phyloP scores from a whole-genome alignment of 805 yeast genomes.

The Wickerhamiella dianesei region DNA sequence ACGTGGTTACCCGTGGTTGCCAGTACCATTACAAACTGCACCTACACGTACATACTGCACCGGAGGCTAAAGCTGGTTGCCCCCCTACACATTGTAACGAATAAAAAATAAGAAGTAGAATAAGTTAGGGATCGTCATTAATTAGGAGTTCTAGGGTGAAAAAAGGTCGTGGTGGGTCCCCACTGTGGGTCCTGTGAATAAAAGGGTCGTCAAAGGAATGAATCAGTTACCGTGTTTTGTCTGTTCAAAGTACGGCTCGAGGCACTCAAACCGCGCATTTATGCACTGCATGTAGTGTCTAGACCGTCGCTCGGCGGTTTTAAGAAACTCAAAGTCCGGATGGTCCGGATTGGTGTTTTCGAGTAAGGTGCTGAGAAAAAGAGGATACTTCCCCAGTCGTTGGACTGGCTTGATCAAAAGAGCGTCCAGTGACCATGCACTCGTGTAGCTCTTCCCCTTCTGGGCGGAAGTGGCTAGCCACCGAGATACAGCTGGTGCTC shows the following conservation, averaged over 20 bases:
- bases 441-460: conserved; percentile 21
- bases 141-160: too few species aligned
- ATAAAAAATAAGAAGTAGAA: too few species aligned
- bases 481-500: conserved; percentile 14
- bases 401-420: conserved; percentile 35
- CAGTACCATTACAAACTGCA: too few species aligned
- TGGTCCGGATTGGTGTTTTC: conserved; percentile 25
- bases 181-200: too few species aligned
- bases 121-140: too few species aligned
- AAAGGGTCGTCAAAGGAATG: neutral
- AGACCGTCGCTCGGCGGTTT: conserved; percentile 14
- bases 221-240: neutral
- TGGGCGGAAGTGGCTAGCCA: conserved; percentile 27
- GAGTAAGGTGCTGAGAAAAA: conserved; percentile 25
- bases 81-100: too few species aligned
- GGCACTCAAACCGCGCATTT: conserved; percentile 10
- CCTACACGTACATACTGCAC: too few species aligned
- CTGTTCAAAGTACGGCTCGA: neutral
- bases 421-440: conserved; percentile 31
- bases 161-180: too few species aligned
- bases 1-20: too few species aligned
- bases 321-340: conserved; percentile 33
- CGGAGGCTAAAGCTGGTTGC: too few species aligned
- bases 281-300: conserved; percentile 14
- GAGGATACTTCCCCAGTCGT: conserved; percentile 31